phyloP scores from a whole-genome alignment of 768 basidiomycete species.

The Cubamyces lactineus region DNA sequence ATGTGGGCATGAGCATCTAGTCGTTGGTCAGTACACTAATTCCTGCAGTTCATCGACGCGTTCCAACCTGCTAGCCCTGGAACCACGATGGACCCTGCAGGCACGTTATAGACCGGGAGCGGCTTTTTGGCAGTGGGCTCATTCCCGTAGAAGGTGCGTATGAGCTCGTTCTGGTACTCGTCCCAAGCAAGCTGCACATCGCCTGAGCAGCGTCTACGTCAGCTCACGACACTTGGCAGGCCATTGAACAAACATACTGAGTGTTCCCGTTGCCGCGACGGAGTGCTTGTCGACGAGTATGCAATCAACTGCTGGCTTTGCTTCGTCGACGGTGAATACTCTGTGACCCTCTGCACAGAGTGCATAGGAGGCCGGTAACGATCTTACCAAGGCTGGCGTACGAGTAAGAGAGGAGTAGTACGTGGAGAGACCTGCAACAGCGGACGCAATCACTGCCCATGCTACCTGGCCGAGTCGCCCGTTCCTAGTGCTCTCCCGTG shows the following conservation, averaged over 20 bases:
- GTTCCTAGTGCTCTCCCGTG: background rate
- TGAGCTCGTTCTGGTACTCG: conserved; percentile 30
- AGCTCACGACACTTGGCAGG: no score
- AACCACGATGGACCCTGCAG: conserved; percentile 53
- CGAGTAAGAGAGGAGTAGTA: conserved; percentile 17
- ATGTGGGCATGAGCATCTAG: conserved; percentile 83
- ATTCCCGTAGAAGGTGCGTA: conserved; percentile 33
- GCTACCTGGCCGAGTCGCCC: conserved; percentile 9
- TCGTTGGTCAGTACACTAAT: background rate
- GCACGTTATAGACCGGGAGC: conserved; percentile 28
- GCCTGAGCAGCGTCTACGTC: background rate
- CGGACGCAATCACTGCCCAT: conserved; percentile 22
- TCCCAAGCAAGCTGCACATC: conserved; percentile 34
- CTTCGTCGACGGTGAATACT: conserved; percentile 73
- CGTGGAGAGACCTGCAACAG: conserved; percentile 21
- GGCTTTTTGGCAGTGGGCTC: conserved; percentile 33
- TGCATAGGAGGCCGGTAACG: conserved; percentile 46
- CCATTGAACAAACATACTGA: conserved; percentile 39
- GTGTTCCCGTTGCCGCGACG: conserved; percentile 52
- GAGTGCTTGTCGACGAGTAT: conserved; percentile 53
- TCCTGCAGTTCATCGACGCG: background rate
- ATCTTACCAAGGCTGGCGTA: background rate
- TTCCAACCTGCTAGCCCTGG: conserved; percentile 71
- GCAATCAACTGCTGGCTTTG: conserved; percentile 58
- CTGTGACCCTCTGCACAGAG: conserved; percentile 55